Conservation (phyloP, 305 asterid species). For the Lippia alba region DNA sequence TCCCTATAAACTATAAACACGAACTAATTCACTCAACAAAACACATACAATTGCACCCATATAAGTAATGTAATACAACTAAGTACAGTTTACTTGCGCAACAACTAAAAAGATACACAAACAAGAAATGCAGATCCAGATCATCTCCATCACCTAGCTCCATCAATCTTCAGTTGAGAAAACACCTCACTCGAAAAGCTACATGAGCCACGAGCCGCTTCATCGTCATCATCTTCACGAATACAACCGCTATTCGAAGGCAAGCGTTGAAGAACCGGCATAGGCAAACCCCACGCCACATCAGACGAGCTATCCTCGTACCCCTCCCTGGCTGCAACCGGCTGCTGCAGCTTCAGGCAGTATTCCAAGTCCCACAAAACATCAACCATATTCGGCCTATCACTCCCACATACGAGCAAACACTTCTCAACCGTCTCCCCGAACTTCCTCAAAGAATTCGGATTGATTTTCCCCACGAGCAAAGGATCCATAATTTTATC, state of each 20-base stretch:
- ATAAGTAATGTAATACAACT: too few relatives aligned
- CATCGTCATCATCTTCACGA: slow-evolving; percentile 10
- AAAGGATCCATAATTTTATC: slow-evolving; percentile 46
- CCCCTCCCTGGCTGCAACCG: slow-evolving; percentile 15
- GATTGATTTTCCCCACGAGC: slow-evolving; percentile 43
- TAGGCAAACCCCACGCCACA: slow-evolving; percentile 38
- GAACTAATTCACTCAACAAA: neutral
- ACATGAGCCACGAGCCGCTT: too few relatives aligned
- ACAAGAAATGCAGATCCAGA: neutral
- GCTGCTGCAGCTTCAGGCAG: slow-evolving; percentile 41
- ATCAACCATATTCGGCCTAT: slow-evolving; percentile 50
- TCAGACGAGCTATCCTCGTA: slow-evolving; percentile 42
- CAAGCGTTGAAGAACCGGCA: slow-evolving; percentile 37
- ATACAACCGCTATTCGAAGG: slow-evolving; percentile 31
- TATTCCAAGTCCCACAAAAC: slow-evolving; percentile 56
- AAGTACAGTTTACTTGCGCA: neutral
- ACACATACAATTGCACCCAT: neutral
- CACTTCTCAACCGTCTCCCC: slow-evolving; percentile 48
- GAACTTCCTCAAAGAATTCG: slow-evolving; percentile 42
- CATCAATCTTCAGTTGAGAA: slow-evolving; percentile 39
- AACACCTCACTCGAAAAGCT: slow-evolving; percentile 34
- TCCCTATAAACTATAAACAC: too few relatives aligned
- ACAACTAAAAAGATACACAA: neutral
- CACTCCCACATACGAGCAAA: slow-evolving; percentile 38
- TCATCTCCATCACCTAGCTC: slow-evolving; percentile 37